Base-by-base conservation (phyloP, 768 basidiomycete genomes). In the Mycena sanguinolenta region DNA sequence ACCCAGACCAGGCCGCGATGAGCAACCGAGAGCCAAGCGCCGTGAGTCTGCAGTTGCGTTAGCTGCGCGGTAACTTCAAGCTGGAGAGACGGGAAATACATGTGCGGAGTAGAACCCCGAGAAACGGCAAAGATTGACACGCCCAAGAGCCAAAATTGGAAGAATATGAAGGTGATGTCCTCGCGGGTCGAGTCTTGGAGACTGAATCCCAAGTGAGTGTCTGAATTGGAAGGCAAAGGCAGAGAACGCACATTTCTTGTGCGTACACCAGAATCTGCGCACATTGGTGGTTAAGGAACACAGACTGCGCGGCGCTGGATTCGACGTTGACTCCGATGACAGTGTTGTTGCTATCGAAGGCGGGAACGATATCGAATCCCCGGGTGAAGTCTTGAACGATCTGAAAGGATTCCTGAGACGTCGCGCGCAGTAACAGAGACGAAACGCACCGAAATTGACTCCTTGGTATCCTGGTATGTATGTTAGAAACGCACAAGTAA, bases 91-190 rank as follows among this genome's bases (percentile, higher is more conserved):
- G 46, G n/a, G 19, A 74, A 85, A 63, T 71, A 89, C 88, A 85
- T 76, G 73, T 90, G 89, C 21, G 90, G 87, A 3, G 88, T 83
- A 1, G 88, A 89, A 65, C 88, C 85, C 42, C 82, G 82, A 21
- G 85, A 69, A 65, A 89, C 83, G 2, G 85, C 86, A 32, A 85
- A 76, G n/a, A 85, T 70, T n/a, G 87, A 86, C 32, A 89, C 82
- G 0, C 79, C 81, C 28, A 89, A 79, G 8, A 90, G 80, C 87
- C 88, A 90, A 74, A 89, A 85, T 70, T 90, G 88, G 1, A 87
- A 76, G 42, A 82, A 77, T 25, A 89, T 78, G 70, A 84, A 80
- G 2, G 85, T 79, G 9, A 87, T 72, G 62, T 88, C 88, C 68
- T 89, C 88, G 5, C 87, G 80, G 28, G 77, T 79, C 23, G 82